Evolutionary conservation across 139 green algal genomes (phyloP), one percentile per base, ranked within the genome.

Genomic region (Yamagishiella unicocca): DNA sequence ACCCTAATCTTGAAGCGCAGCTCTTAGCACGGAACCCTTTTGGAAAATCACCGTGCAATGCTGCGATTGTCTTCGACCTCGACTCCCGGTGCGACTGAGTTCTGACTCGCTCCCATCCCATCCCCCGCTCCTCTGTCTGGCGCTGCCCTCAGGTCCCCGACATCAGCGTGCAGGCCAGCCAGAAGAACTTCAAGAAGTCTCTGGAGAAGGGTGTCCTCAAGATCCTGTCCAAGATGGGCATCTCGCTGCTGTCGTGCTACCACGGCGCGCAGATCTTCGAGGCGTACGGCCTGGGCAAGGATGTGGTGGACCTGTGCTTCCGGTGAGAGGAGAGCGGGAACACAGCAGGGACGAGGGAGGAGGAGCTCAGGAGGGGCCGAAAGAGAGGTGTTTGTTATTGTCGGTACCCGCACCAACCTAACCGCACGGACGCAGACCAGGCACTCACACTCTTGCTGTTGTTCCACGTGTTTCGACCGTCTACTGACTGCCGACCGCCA

Each of bases 181-280:
- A 99, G 92, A 96, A 96, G 92, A 99, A 98, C 93, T 97, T 95
- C 87, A 98, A 98, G 91, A 97, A 97, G 89, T 94, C 94, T 4
- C 89, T 99, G 75, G 97, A 99, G 94, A 98, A 97, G 93, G 98
- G 98, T 45, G 93, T 99, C 58, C 93, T 99, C 37, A 99, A 99
- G 95, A 99, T 99, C 92, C 87, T 99, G 89, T 99, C 96, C 87
- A 99, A 99, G 96, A 99, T 99, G 98, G 98, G 98, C 89, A 99
- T 99, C 94, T 97, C 92, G 61, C 95, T 99, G 85, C 96, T 99
- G 70, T 95, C 91, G 31, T 98, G 95, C 92, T 97, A 97, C 90
- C 94, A 97, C 71, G 93, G 95, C 85, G 93, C 93, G 25, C 96
- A 96, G 90, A 99, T 99, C 93, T 99, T 99, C 89, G 98, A 99